phyloP scores from a whole-genome alignment of 2,329 filamentous ascomycete genomes.

The Exophiala alcalophila region DNA sequence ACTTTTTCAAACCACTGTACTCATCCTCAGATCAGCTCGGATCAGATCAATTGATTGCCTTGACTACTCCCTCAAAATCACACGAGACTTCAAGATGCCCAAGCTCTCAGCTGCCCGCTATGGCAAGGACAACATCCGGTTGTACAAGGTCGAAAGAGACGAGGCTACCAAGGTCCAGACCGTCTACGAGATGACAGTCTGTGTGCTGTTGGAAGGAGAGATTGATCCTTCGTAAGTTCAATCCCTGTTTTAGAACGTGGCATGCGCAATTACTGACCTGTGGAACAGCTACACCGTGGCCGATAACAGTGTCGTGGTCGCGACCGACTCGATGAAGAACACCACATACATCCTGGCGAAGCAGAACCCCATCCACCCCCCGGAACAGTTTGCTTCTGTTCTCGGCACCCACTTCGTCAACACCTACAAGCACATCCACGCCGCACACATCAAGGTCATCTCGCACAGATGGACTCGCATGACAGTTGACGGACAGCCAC shows the following conservation, averaged over 20 bases:
- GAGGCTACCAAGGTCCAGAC: slow-evolving; percentile 72
- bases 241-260: no score
- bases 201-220: slow-evolving; percentile 85
- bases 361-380: slow-evolving; percentile 85
- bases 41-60: no score
- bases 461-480: slow-evolving; percentile 92
- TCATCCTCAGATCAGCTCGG: no score
- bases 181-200: slow-evolving; percentile 92
- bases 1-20: no score
- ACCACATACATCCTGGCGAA: slow-evolving; percentile 94
- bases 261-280: slow-evolving; percentile 12
- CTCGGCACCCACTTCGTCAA: slow-evolving; percentile 85
- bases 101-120: slow-evolving; percentile 47
- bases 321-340: slow-evolving; percentile 98
- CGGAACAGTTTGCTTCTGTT: slow-evolving; percentile 84
- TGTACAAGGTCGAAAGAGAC: slow-evolving; percentile 90
- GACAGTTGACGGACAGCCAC: slow-evolving; percentile 78
- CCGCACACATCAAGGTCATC: slow-evolving; percentile 74
- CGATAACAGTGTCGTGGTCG: slow-evolving; percentile 92
- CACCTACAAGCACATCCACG: slow-evolving; percentile 82
- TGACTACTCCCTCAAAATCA: background rate
- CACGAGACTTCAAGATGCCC: slow-evolving; percentile 31
- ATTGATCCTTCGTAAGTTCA: slow-evolving; percentile 72
- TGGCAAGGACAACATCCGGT: slow-evolving; percentile 89
- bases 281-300: slow-evolving; percentile 76